phyloP scores from a whole-genome alignment of 306 rosid species.

The Quercus dentata region DNA sequence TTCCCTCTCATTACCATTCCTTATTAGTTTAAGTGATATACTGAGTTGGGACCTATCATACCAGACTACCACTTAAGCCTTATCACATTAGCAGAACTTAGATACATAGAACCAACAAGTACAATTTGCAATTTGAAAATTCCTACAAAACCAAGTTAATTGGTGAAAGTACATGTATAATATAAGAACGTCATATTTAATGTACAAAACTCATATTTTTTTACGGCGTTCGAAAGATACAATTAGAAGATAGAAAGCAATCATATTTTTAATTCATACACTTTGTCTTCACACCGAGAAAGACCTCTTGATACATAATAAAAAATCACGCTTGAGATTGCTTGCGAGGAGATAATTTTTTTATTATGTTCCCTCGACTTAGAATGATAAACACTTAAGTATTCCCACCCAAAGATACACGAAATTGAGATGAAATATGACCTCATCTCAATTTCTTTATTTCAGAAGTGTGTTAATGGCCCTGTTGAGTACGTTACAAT shows the following conservation, averaged over 20 bases:
- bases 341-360: not conserved
- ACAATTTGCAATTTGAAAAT: too few relatives aligned
- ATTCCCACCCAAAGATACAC: not conserved
- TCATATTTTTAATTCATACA: too few relatives aligned
- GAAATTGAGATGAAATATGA: not conserved
- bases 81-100: not conserved
- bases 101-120: too few relatives aligned
- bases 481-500: not conserved
- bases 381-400: not conserved
- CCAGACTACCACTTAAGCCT: not conserved
- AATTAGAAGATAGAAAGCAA: too few relatives aligned
- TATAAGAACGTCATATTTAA: too few relatives aligned
- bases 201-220: too few relatives aligned
- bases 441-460: constrained; percentile 2
- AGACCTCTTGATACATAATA: too few relatives aligned
- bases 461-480: not conserved
- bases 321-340: not conserved
- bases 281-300: too few relatives aligned
- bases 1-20: not conserved
- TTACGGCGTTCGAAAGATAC: too few relatives aligned
- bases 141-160: too few relatives aligned
- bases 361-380: not conserved
- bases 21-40: not conserved
- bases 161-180: too few relatives aligned
- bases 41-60: not conserved